Conservation (phyloP, 2,329 filamentous ascomycete genomes). For the Diplodia scrobiculata region DNA sequence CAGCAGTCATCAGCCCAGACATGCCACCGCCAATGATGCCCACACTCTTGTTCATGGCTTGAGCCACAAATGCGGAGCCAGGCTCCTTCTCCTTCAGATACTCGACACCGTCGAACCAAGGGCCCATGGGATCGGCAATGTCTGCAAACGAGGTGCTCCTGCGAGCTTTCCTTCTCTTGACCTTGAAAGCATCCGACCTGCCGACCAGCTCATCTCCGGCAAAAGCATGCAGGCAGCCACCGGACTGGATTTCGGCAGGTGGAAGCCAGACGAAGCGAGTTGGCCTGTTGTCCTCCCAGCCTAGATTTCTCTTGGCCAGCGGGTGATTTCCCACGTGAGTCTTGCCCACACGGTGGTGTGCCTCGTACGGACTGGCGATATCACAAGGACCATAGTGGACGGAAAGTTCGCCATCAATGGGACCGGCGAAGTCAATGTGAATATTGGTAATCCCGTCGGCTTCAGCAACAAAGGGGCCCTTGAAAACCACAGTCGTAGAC, state of each 20-base stretch:
- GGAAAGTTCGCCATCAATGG: slow-evolving; percentile 34
- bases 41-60: slow-evolving; percentile 60
- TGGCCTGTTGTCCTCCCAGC: slow-evolving; percentile 38
- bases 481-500: slow-evolving; percentile 27
- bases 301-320: slow-evolving; percentile 33
- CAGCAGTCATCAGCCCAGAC: slow-evolving; percentile 63
- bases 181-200: slow-evolving; percentile 46
- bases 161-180: slow-evolving; percentile 43
- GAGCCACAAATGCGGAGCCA: slow-evolving; percentile 54
- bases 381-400: slow-evolving; percentile 36
- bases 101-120: slow-evolving; percentile 68
- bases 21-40: slow-evolving; percentile 68
- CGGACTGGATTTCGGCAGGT: slow-evolving; percentile 44
- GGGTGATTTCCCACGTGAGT: slow-evolving; percentile 35
- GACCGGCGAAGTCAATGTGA: slow-evolving; percentile 32
- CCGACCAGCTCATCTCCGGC: slow-evolving; percentile 47
- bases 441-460: slow-evolving; percentile 34
- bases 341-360: slow-evolving; percentile 33
- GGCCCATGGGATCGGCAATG: slow-evolving; percentile 59
- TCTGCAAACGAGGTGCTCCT: slow-evolving; percentile 47
- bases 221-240: slow-evolving; percentile 52
- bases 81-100: slow-evolving; percentile 60
- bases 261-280: slow-evolving; percentile 54
- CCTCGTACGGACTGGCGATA: slow-evolving; percentile 9
- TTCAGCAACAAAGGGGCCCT: slow-evolving; percentile 32